phyloP scores from a whole-genome alignment of 2,329 filamentous ascomycete species.

The Penicillium sp. region DNA sequence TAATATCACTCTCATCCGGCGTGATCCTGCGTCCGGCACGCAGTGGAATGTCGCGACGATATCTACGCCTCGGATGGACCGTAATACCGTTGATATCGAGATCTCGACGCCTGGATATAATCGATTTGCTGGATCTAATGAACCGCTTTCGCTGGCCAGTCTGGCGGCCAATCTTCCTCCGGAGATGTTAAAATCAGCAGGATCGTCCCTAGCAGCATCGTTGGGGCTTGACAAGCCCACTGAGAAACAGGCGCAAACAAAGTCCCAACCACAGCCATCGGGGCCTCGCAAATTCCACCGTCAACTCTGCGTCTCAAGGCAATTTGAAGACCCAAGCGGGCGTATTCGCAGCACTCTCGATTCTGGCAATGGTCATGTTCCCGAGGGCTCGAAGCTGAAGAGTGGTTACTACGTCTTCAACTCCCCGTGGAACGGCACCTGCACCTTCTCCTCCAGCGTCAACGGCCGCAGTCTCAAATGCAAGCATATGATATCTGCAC shows the following conservation, averaged over 20 bases:
- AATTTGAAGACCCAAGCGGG: conserved; percentile 24
- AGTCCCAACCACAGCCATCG: conserved; percentile 19
- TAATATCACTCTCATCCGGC: conserved; percentile 69
- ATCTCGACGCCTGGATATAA: conserved; percentile 66
- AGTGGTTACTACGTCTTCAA: conserved; percentile 71
- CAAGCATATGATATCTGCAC: conserved; percentile 67
- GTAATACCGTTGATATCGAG: conserved; percentile 57
- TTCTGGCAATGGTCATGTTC: conserved; percentile 14
- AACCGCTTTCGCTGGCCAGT: conserved; percentile 43
- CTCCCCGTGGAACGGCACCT: conserved; percentile 86
- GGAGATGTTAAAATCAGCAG: conserved; percentile 34
- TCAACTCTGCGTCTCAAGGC: conserved; percentile 42
- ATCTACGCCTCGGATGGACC: conserved; percentile 46
- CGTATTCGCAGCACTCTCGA: conserved; percentile 11
- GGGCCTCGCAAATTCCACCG: conserved; percentile 41
- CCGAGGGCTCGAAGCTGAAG: conserved; percentile 39
- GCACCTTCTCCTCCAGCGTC: conserved; percentile 81
- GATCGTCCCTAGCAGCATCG: conserved; percentile 21
- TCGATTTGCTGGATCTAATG: conserved; percentile 57
- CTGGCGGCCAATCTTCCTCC: conserved; percentile 35
- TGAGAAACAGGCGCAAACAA: conserved; percentile 1
- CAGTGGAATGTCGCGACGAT: conserved; percentile 80
- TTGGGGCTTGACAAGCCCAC: conserved; percentile 16
- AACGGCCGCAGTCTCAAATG: conserved; percentile 77
- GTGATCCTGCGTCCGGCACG: conserved; percentile 69